Evolutionary conservation across 306 rosid genomes (phyloP), one percentile per base, ranked within the genome.

Genomic region (Fagus sylvatica): DNA sequence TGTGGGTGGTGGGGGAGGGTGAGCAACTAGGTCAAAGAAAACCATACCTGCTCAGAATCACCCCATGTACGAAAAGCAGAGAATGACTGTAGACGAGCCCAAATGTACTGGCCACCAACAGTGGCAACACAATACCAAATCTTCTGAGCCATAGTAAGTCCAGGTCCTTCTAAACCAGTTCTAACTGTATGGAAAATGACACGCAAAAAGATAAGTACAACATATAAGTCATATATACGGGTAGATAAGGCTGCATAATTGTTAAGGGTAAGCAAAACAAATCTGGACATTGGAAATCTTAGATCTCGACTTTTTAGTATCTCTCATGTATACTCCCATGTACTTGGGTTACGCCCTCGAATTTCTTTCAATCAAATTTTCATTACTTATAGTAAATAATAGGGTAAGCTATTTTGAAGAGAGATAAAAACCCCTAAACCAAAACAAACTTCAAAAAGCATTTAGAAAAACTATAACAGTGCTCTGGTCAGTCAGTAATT

Each of bases 41-140:
- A 53, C 74, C 72, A 6, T 88, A 96, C 99, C 99, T 93, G 99
- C 84, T 91, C 98, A 78, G 99, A 91, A 83, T 96, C 97, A 40
- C 98, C 98, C 98, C 99, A 96, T 84, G 97, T 85, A 54, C 99
- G 99, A 78, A 96, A 96, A 69, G 99, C 99, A 84, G 99, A 96
- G 82, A 96, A 96, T 6, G 99, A 88, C 67, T 93, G 98, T 69
- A 96, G 72, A 56, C 98, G 96, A 72, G 97, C 89, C 99, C 99
- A 96, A 48, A 96, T 73, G 84, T 96, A 96, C 46, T 91, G 98
- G 74, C 99, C 99, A 74, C 99, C 99, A 62, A 96, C 99, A 56
- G 93, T 85, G 30, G 97, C 96, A 82, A 93, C 16, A 82, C 98
- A 96, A 73, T 96, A 96, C 98, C 97, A 96, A 83, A 91, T 62